Percentiles rank a stretch among this genome's conserved stretches.
phyloP scores from a whole-genome alignment of 23 red algal genomes.

The Cyanidioschyzon merolae region DNA sequence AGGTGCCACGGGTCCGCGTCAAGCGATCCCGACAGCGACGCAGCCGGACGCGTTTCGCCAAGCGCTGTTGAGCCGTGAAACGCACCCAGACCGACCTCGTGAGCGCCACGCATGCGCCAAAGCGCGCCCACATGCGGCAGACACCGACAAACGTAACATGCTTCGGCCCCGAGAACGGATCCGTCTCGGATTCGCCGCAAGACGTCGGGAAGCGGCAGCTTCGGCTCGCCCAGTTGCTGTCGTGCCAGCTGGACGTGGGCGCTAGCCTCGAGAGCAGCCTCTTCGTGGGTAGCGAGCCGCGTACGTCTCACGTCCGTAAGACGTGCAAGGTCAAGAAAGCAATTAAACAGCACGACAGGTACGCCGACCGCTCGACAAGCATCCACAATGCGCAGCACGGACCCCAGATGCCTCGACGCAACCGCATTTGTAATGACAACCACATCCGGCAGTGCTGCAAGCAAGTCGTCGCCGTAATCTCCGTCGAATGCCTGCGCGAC shows the following conservation, averaged over 20 bases:
- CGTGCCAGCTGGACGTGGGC: not conserved
- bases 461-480: not conserved
- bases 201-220: not conserved
- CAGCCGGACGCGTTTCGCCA: not conserved
- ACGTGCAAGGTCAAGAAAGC: not conserved
- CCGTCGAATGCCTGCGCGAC: not conserved
- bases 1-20: slow-evolving; percentile 16
- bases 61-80: not conserved
- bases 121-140: not conserved
- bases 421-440: not conserved
- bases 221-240: not conserved
- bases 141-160: not conserved
- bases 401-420: not conserved
- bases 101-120: slow-evolving; percentile 6
- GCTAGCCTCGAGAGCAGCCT: not conserved
- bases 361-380: not conserved
- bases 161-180: not conserved
- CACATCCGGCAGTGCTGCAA: slow-evolving; percentile 7
- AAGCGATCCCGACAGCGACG: not conserved
- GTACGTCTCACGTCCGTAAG: not conserved
- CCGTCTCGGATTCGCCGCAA: not conserved
- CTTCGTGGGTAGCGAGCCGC: not conserved
- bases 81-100: not conserved
- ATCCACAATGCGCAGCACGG: not conserved
- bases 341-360: slow-evolving; percentile 7